These are phyloP conservation scores for Eucalyptus urophylla DNA, from an alignment of 345 rosid species.

Conservation along the genomic window DNA sequence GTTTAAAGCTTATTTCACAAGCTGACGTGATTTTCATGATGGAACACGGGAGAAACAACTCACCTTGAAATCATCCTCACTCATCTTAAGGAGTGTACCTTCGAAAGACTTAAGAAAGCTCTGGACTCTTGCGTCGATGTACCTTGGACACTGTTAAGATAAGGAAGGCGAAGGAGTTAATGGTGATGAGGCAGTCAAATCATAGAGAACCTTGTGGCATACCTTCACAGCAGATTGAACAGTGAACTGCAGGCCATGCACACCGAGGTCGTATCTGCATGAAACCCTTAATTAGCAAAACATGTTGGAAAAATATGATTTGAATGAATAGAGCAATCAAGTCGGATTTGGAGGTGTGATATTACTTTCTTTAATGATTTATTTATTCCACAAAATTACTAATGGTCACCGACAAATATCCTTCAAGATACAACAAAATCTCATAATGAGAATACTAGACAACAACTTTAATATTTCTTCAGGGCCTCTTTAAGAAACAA, in stretches of 20 bases:
- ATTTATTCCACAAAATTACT: fast-evolving
- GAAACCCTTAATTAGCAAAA: neutral
- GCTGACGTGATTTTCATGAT: neutral
- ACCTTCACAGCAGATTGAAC: conserved; percentile 80
- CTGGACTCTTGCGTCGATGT: conserved; percentile 69
- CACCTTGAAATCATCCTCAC: conserved; percentile 66
- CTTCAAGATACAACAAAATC: fast-evolving
- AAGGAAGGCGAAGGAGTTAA: neutral
- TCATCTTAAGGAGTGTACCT: conserved; percentile 50
- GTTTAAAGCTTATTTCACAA: neutral
- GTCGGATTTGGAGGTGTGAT: too few relatives aligned
- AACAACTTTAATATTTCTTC: fast-evolving
- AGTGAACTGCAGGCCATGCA: conserved; percentile 57
- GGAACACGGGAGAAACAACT: neutral
- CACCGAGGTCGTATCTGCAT: conserved; percentile 60
- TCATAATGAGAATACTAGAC: too few relatives aligned
- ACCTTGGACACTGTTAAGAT: conserved; percentile 51
- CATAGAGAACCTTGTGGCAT: neutral
- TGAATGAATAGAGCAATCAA: too few relatives aligned
- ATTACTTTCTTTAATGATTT: too few relatives aligned
- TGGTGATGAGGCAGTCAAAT: neutral
- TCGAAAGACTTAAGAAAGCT: conserved; percentile 51
- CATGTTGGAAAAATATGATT: too few relatives aligned
- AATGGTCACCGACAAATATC: fast-evolving
- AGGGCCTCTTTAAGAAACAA: fast-evolving